These are phyloP conservation scores for Poa pratensis DNA, from an alignment of 176 grass and related monocot species.

Conservation along the genomic window DNA sequence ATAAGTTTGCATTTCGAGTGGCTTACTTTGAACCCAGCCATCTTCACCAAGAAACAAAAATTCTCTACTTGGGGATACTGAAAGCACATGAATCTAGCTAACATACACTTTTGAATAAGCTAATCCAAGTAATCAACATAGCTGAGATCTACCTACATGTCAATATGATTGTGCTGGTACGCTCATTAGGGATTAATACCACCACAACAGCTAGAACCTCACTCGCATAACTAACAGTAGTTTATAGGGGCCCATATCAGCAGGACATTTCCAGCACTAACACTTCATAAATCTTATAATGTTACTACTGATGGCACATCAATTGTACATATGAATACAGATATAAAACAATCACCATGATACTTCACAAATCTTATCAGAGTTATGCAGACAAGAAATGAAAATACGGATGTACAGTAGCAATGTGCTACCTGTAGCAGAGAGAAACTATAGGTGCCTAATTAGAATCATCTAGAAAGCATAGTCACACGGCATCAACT, in stretches of 20 bases:
- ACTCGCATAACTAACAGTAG: background rate
- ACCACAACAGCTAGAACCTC: background rate
- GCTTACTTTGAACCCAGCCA: background rate
- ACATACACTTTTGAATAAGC: background rate
- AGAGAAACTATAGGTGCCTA: background rate
- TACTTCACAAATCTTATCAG: background rate
- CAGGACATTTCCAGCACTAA: conserved; percentile 3
- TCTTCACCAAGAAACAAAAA: background rate
- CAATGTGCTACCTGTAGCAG: background rate
- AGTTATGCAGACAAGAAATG: background rate
- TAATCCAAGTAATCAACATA: conserved; percentile 17
- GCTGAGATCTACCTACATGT: background rate
- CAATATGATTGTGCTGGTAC: background rate
- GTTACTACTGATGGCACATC: background rate
- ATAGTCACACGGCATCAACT: background rate
- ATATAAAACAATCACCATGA: background rate
- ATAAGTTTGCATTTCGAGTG: background rate
- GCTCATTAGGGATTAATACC: background rate
- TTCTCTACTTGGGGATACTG: background rate
- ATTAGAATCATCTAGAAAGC: background rate
- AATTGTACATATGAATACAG: background rate
- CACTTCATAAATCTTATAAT: background rate
- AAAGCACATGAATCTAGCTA: conserved; percentile 12
- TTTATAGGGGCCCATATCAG: background rate
- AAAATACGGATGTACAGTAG: background rate